phyloP scores from a whole-genome alignment of 2,329 filamentous ascomycete species.

The Eutypella sp. region DNA sequence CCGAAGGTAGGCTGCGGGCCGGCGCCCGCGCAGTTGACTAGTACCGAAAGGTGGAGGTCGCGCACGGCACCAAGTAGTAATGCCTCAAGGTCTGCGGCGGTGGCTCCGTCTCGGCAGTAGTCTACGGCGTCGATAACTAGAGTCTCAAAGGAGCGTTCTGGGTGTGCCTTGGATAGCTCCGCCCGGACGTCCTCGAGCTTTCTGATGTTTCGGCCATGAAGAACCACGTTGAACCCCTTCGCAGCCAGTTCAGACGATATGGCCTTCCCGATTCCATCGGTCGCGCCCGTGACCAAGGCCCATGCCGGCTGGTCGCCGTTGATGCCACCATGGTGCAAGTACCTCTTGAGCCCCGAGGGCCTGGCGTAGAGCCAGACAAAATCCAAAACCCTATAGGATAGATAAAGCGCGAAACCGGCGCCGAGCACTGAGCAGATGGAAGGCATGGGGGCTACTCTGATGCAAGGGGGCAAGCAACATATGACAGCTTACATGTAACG shows the following conservation, averaged over 20 bases:
- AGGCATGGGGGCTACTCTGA: constrained; percentile 1
- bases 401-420: constrained; percentile 12
- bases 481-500: background rate
- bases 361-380: constrained; percentile 13
- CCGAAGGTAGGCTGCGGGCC: constrained; percentile 24
- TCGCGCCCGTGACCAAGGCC: constrained; percentile 46
- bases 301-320: constrained; percentile 25
- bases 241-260: constrained; percentile 43
- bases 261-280: constrained; percentile 45
- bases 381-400: constrained; percentile 7
- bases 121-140: constrained; percentile 36
- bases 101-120: constrained; percentile 5
- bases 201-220: constrained; percentile 44
- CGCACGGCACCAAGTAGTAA: constrained; percentile 14
- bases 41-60: constrained; percentile 37
- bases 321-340: constrained; percentile 13
- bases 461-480: background rate
- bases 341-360: constrained; percentile 12
- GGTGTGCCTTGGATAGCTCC: constrained; percentile 32
- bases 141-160: constrained; percentile 29
- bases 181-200: constrained; percentile 36
- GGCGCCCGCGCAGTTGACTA: constrained; percentile 50
- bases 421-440: constrained; percentile 10
- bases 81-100: constrained; percentile 5
- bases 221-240: constrained; percentile 49